These are phyloP conservation scores for Geosmithia morbida DNA, from an alignment of 2,329 filamentous ascomycete species.

Conservation along the genomic window DNA sequence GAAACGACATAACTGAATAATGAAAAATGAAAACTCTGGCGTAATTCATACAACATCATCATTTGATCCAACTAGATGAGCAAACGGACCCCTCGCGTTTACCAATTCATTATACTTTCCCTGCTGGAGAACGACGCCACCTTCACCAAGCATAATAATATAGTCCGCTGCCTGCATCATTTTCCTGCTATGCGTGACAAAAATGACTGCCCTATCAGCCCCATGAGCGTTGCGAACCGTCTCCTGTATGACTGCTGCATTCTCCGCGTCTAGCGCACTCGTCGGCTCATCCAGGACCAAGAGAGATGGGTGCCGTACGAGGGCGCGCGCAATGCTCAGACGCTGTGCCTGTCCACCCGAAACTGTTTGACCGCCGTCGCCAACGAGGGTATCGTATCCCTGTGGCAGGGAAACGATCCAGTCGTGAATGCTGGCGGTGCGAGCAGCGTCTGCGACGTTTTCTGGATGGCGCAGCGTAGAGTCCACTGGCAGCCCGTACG, in stretches of 20 bases:
- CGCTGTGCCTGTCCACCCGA: slow-evolving; percentile 77
- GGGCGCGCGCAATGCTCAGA: slow-evolving; percentile 65
- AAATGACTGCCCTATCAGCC: slow-evolving; percentile 50
- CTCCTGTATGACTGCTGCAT: slow-evolving; percentile 46
- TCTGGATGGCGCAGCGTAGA: slow-evolving; percentile 31
- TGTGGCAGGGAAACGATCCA: slow-evolving; percentile 59
- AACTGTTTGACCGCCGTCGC: slow-evolving; percentile 59
- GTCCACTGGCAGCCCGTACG: slow-evolving; percentile 52
- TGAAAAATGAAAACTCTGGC: no score
- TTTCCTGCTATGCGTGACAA: slow-evolving; percentile 68
- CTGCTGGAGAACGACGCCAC: slow-evolving; percentile 44
- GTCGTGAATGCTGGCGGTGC: slow-evolving; percentile 53
- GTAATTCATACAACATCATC: no score
- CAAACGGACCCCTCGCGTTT: slow-evolving; percentile 25
- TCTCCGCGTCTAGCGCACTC: slow-evolving; percentile 59
- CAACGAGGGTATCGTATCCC: slow-evolving; percentile 49
- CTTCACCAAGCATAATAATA: slow-evolving; percentile 58
- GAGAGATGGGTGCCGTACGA: slow-evolving; percentile 56
- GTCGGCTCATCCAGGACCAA: slow-evolving; percentile 83
- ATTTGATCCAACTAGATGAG: slow-evolving; percentile 19
- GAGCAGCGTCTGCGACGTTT: slow-evolving; percentile 36
- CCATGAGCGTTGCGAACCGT: slow-evolving; percentile 35
- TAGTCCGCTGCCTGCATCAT: slow-evolving; percentile 77
- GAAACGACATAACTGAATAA: no score
- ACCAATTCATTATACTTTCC: slow-evolving; percentile 52